Evolutionary conservation across 768 basidiomycete species (phyloP), one percentile per base, ranked within the genome.

Genomic region (Glaciozyma antarctica): DNA sequence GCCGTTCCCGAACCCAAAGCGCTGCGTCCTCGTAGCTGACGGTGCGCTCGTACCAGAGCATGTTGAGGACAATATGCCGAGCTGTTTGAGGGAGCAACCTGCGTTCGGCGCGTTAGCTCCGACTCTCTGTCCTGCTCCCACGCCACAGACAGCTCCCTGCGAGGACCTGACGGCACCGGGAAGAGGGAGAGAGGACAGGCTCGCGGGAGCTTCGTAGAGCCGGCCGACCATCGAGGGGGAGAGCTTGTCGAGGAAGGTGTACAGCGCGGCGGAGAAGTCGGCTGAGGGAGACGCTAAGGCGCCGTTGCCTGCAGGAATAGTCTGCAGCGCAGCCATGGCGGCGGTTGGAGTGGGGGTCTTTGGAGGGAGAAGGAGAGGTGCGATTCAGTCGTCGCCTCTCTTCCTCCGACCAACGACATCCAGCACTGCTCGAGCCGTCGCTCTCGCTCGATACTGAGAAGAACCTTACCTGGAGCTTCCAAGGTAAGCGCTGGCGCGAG

Each of bases 131-230:
- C 32, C 32, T n/a, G 32, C 32, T 32, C 32, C 32, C 9, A 9
- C 32, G 32, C 4, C 32, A 32, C 32, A 5, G 4, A 4, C 4
- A 9, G 32, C 9, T 32, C 9, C 32, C 32, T 9, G 22, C 6
- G 21, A n/a, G 34, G 13, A 47, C 51, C 43, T 47, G 48, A 41
- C 80, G n/a, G 68, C 66, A 89, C 88, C 91, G 84, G n/a, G 77
- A 91, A 91, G 76, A 95, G 85, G 30, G 88, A 86, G 59, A 95
- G 82, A n/a, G n/a, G n/a, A 77, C 90, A 91, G n/a, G 78, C 88
- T 86, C 4, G 90, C 90, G 13, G 92, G 90, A 22, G 84, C 81
- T 73, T 86, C 84, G 74, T 92, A 95, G 58, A 95, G 79, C 30
- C 90, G 82, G 24, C 83, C 85, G 58, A 93, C 77, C 16, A 86